Base-by-base conservation (phyloP, 106 monocot genomes). In the Dioscorea alata region DNA sequence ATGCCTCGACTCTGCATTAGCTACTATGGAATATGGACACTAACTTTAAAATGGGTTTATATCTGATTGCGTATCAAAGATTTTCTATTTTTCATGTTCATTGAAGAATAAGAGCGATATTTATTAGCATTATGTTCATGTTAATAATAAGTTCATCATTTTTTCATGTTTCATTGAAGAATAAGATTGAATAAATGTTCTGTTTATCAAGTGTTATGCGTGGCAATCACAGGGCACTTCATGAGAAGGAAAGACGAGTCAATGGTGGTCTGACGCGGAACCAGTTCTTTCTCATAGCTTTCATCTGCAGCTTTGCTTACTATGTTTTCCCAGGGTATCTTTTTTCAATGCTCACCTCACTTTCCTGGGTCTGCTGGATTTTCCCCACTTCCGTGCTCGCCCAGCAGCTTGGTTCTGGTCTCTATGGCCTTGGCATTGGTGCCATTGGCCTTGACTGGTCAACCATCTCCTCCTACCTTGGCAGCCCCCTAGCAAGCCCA, bases 391-490 rank as follows among this genome's bases (percentile, higher is more conserved):
- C 90, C 7, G 80, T 94, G 56, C 63, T 90, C 4, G 94, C 90
- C 22, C 90, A 94, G 57, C 94, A 94, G 59, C 75, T 94, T 4
- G 94, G 94, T 32, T 90, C 87, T 0, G 94, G 94, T 17, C 77
- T 90, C 20, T 51, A 65, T 15, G 94, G 94, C 34, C 83, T 94
- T 3, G 94, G 94, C 57, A 63, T 90, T 12, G 90, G 88, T 0
- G 84, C 94, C 15, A 59, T 94, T 31, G 87, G 85, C 17, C 80
- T 94, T 15, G 94, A 94, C 74, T 94, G 94, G 90, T 85, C 94
- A 14, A 76, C 85, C 31, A 52, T 91, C 49, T 85, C 85, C 25
- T 83, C 90, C 24, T 90, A 88, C 71, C 90, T 94, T 8, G 90
- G 90, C 61, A 94, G 90, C 65, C 94, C 94, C 0, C 80, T 94